Conservation (phyloP, 1,284 basidiomycete species). For the Heterobasidion occidentale region DNA sequence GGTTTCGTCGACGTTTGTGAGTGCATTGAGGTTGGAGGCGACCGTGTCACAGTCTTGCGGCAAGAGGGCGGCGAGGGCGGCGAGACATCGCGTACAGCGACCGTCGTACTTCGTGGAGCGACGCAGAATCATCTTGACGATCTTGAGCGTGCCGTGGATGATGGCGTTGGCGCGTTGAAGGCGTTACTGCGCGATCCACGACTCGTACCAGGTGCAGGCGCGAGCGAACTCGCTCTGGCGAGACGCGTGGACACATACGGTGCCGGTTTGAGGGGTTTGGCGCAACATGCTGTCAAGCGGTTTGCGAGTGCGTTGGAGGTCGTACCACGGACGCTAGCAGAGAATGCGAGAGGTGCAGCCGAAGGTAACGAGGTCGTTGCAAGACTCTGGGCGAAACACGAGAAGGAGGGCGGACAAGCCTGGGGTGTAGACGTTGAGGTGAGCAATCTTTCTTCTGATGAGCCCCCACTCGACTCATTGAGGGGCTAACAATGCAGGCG, state of each 20-base stretch:
- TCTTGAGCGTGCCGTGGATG: constrained; percentile 90
- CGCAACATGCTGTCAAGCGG: constrained; percentile 91
- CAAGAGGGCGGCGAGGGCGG: constrained; percentile 57
- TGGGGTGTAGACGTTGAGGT: constrained; percentile 96
- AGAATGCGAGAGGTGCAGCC: constrained; percentile 88
- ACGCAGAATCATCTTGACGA: constrained; percentile 95
- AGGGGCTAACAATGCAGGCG: constrained; percentile 31
- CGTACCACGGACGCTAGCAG: constrained; percentile 87
- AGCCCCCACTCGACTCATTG: not conserved
- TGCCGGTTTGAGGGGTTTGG: constrained; percentile 82
- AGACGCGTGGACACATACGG: constrained; percentile 82
- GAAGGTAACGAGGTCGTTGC: constrained; percentile 92
- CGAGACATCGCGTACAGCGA: constrained; percentile 73
- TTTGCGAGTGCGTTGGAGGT: constrained; percentile 91
- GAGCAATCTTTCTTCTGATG: constrained; percentile 11
- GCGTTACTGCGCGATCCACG: constrained; percentile 85
- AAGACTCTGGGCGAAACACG: constrained; percentile 86
- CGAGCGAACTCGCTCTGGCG: constrained; percentile 89
- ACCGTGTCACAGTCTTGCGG: constrained; percentile 93
- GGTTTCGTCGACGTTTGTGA: constrained; percentile 93
- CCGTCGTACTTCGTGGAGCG: constrained; percentile 94
- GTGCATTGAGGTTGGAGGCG: constrained; percentile 94
- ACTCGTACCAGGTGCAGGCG: constrained; percentile 92
- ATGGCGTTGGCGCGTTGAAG: constrained; percentile 97
- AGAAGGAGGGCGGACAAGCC: constrained; percentile 56